Evolutionary conservation across 306 rosid species (phyloP), one percentile per base, ranked within the genome.

Genomic region (Glycine soja): DNA sequence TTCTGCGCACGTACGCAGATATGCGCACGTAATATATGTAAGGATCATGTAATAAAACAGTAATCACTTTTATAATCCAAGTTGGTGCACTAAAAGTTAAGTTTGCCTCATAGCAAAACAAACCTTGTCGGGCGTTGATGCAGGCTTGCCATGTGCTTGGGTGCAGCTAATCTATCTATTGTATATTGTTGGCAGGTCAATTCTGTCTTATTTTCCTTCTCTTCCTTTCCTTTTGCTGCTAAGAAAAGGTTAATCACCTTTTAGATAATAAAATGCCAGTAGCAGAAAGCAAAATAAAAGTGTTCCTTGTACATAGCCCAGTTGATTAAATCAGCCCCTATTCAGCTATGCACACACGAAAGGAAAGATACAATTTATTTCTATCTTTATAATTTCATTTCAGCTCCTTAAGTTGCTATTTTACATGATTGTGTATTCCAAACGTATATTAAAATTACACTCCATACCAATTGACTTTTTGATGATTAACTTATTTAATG

Each of bases 121-220:
- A 75, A 75, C 5, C 46, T 58, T 76, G 78, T 76, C 63, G 45
- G 81, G 76, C 16, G 70, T 67, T 73, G 70, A 65, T 74, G 75
- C 11, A 43, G 71, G 53, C 48, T 58, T 82, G 72, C 4, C 76
- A 54, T 74, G 70, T 80, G 76, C 64, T 34, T 59, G 15, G 65
- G 0, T 68, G 43, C 66, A 53, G 86, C 74, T 77, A 71, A 63
- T 63, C 78, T 8, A 62, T 83, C 86, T 70, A 77, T 77, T 82
- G 59, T 62, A 10, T 50, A 62, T 77, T 77, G 86, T 71, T 82
- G 79, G 75, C 46, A 70, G 58, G 86, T 83, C 86, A 50, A 76
- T 82, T 74, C 66, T 57, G 42, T 67, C 59, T 34, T 72, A 0
- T 63, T 73, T 61, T 6, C 14, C 15, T 54, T 1, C 30, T 24